Percentiles rank a stretch among this genome's conserved stretches.
Evolutionary conservation across 495 filamentous ascomycete genomes (phyloP).

Genomic region (Talaromyces ruber): DNA sequence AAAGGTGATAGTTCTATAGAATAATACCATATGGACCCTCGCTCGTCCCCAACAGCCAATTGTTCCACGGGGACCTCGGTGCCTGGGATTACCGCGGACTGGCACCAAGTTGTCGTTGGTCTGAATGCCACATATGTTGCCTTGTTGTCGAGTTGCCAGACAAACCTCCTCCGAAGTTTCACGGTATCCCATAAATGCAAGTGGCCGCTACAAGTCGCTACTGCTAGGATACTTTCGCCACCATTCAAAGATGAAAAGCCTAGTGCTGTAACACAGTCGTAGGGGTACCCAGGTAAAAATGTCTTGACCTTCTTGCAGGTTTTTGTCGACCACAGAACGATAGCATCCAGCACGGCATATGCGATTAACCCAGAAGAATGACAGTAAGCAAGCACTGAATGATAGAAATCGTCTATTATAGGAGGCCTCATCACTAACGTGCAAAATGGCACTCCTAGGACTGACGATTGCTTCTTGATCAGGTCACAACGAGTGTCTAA

Average conservation of each 20-base stretch:
- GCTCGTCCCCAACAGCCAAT: constrained; percentile 79
- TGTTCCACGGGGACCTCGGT: constrained; percentile 51
- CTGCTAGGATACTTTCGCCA: constrained; percentile 71
- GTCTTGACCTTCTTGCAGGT: constrained; percentile 43
- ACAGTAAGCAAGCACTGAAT: constrained; percentile 83
- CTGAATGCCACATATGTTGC: constrained; percentile 73
- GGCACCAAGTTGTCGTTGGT: constrained; percentile 32
- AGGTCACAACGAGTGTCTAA: background rate
- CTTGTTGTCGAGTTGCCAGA: constrained; percentile 57
- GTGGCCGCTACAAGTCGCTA: constrained; percentile 66
- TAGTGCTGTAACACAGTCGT: constrained; percentile 67
- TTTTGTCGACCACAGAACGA: constrained; percentile 73
- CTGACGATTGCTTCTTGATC: background rate
- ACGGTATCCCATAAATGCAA: constrained; percentile 53
- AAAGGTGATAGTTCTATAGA: constrained; percentile 65
- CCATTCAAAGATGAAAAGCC: constrained; percentile 81
- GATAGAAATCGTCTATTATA: constrained; percentile 85
- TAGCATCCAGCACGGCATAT: constrained; percentile 69
- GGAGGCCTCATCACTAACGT: constrained; percentile 74
- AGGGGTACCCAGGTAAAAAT: constrained; percentile 31
- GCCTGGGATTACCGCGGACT: constrained; percentile 27
- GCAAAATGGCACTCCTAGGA: constrained; percentile 54
- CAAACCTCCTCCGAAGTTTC: constrained; percentile 59
- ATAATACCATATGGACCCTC: constrained; percentile 83
- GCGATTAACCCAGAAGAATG: constrained; percentile 64